Evolutionary conservation across 2,329 filamentous ascomycete species (phyloP).

Genomic region (Tolypocladium sp.): DNA sequence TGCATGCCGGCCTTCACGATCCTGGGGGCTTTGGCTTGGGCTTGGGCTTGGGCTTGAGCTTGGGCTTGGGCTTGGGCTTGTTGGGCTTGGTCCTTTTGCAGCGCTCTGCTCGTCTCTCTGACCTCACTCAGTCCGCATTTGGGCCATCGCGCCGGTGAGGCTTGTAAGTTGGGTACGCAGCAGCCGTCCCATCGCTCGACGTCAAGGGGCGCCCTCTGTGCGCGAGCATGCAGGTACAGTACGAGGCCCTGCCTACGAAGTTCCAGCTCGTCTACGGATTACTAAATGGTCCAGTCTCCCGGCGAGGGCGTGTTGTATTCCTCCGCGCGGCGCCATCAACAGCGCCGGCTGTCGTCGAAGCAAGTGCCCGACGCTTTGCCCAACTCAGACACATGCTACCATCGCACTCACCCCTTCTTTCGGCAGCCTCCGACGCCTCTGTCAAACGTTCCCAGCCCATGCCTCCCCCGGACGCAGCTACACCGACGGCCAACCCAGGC

Average conservation of each 20-base stretch:
- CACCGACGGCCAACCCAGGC: neutral
- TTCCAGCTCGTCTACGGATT: neutral
- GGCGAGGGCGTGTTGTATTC: neutral
- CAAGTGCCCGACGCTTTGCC: neutral
- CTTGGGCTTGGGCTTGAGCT: neutral
- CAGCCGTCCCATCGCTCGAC: neutral
- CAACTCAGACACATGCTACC: too few species aligned
- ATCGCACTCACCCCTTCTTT: neutral
- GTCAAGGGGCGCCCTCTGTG: neutral
- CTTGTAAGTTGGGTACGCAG: neutral
- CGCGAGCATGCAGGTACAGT: neutral
- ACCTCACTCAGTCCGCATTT: neutral
- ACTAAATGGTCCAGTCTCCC: neutral
- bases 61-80: neutral
- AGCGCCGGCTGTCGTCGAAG: neutral
- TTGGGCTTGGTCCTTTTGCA: neutral
- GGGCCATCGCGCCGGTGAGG: neutral
- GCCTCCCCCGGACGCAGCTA: neutral
- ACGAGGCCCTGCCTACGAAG: neutral
- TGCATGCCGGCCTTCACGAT: neutral
- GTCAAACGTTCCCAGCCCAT: neutral
- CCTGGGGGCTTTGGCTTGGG: neutral
- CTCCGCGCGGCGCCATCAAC: neutral
- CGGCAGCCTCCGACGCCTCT: neutral
- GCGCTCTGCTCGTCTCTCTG: neutral